A percentile compares a stretch with the other conserved stretches of the same genome.
These are phyloP conservation scores for Claviceps pazoutovae DNA, from an alignment of 2,329 filamentous ascomycete genomes.

Conservation along the genomic window DNA sequence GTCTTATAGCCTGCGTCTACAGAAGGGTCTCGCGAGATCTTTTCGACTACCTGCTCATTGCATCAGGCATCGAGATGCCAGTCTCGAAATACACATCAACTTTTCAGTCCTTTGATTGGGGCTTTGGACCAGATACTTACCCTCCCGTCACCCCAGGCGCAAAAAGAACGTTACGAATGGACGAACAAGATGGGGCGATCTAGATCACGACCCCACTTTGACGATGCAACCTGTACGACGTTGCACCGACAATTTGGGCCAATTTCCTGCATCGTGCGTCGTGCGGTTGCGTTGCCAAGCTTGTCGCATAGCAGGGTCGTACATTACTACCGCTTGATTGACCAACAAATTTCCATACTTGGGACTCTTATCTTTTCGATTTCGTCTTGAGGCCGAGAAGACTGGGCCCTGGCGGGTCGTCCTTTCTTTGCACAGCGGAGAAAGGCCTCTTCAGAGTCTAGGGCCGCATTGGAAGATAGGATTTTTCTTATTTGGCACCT, in stretches of 20 bases:
- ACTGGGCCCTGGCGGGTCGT: background rate
- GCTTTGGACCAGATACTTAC: too few species aligned
- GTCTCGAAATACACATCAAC: too few species aligned
- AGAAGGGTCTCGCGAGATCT: background rate
- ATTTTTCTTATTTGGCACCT: too few species aligned
- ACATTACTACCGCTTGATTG: background rate
- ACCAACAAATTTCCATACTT: background rate
- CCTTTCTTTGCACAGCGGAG: background rate
- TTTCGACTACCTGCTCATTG: background rate
- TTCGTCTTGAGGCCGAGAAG: background rate
- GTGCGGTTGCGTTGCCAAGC: background rate
- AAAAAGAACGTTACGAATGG: background rate
- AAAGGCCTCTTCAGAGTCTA: background rate
- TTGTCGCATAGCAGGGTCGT: background rate
- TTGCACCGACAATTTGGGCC: conserved; percentile 4
- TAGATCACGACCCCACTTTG: conserved; percentile 1
- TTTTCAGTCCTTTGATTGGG: background rate
- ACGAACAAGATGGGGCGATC: conserved; percentile 4
- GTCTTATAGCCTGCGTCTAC: background rate
- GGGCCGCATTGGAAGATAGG: too few species aligned
- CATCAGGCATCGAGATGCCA: background rate
- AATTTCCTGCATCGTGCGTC: background rate
- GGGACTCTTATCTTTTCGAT: background rate
- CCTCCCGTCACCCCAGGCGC: background rate
- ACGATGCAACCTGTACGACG: conserved; percentile 1